These are phyloP conservation scores for Pseudevernia furfuracea DNA, from an alignment of 495 filamentous ascomycete genomes.

Conservation along the genomic window DNA sequence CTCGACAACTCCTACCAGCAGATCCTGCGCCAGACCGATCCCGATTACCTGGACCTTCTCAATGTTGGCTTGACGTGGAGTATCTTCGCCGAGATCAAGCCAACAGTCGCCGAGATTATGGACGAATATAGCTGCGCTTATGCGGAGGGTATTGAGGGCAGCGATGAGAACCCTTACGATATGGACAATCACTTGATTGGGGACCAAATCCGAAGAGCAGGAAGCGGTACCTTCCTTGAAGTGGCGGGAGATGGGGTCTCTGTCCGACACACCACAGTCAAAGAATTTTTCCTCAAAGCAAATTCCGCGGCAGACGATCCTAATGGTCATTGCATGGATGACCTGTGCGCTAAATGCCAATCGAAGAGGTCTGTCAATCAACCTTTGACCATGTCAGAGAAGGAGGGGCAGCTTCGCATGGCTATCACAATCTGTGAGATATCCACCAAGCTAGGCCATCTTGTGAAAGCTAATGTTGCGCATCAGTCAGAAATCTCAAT, in stretches of 20 bases:
- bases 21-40: background rate
- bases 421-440: slow-evolving; percentile 2
- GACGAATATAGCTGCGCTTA: slow-evolving; percentile 2
- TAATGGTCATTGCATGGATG: background rate
- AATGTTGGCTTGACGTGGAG: slow-evolving; percentile 6
- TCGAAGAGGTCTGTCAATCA: background rate
- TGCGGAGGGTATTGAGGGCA: background rate
- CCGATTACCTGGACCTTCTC: slow-evolving; percentile 5
- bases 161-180: background rate
- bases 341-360: background rate
- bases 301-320: background rate
- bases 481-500: background rate
- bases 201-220: slow-evolving; percentile 1
- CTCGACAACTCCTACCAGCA: slow-evolving; percentile 5
- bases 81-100: background rate
- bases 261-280: background rate
- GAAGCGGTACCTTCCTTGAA: slow-evolving; percentile 2
- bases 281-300: slow-evolving; percentile 1
- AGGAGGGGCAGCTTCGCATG: slow-evolving; percentile 3
- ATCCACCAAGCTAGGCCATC: background rate
- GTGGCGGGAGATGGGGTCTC: background rate
- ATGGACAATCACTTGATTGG: background rate
- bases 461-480: background rate
- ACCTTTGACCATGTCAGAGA: background rate
- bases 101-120: background rate